phyloP scores from a whole-genome alignment of 176 grass and related monocot genomes.

The Aegilops speltoides region DNA sequence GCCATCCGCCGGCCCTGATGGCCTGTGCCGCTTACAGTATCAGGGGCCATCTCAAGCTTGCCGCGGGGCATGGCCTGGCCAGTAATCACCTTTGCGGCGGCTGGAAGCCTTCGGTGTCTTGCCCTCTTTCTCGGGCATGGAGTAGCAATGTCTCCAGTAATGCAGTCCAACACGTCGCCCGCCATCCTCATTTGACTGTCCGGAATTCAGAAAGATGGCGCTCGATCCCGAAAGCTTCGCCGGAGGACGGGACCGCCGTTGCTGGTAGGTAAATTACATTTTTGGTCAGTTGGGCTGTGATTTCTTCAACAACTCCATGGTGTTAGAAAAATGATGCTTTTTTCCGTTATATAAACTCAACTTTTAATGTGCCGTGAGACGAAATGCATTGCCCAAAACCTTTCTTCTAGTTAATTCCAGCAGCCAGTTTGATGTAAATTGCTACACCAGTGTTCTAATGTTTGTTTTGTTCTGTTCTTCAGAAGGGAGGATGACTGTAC shows the following conservation, averaged over 20 bases:
- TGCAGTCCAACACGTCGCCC: not conserved
- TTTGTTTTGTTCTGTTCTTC: not conserved
- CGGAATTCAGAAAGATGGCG: not conserved
- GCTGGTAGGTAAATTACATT: conserved; percentile 31
- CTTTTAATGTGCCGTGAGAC: not conserved
- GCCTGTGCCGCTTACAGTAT: conserved; percentile 40
- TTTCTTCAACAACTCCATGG: too few species aligned
- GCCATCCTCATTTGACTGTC: not conserved
- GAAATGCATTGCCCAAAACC: not conserved
- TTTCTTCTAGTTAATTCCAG: not conserved
- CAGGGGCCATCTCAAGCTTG: conserved; percentile 30
- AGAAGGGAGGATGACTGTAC: conserved; percentile 54
- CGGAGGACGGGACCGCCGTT: not conserved
- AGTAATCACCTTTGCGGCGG: not conserved
- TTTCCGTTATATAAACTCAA: too few species aligned
- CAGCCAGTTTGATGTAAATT: conserved; percentile 4
- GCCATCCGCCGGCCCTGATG: conserved; percentile 27
- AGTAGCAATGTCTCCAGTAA: not conserved
- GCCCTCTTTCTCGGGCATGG: conserved; percentile 24
- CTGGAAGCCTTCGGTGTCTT: conserved; percentile 28
- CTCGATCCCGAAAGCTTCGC: conserved; percentile 11
- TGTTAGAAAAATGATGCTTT: not conserved
- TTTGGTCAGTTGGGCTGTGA: not conserved
- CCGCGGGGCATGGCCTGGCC: not conserved
- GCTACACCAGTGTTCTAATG: too few species aligned